Base-by-base conservation (phyloP, 176 grass and related monocot genomes). In the Oryza coarctata region DNA sequence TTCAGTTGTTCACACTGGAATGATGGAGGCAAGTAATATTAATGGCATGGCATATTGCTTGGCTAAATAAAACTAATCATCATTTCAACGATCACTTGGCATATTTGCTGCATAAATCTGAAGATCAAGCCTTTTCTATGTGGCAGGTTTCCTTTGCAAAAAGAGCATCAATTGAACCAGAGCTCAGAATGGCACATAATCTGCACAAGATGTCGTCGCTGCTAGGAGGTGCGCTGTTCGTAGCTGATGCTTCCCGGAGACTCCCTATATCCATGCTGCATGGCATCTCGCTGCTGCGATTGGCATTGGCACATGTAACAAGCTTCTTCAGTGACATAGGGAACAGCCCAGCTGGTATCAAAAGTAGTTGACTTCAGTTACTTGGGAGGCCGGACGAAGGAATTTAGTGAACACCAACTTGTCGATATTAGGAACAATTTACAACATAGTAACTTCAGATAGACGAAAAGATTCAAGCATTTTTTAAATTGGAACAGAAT, bases 221-320 rank as follows among this genome's bases (percentile, higher is more conserved):
- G 47, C 45, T 98, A 27, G 92, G 91, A 58, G 96, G 96, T 12
- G 96, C 77, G 4, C 82, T 99, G 71, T 99, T 99, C 84, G 75
- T 99, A 34, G 88, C 92, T 0, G 93, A 99, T 12, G 76, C 83
- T 99, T 95, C 73, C 89, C 89, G 0, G 84, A 74, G 22, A 91
- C 87, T n/a, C 96, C 93, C 12, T 99, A 95, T 66, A 85, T 99
- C 83, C 96, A 99, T 44, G 93, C 93, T 32, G 96, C 89, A 72
- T 99, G 96, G 93, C 96, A 99, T 75, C 93, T 99, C 25, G 96
- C 96, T 12, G 96, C 96, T 30, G 96, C 92, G 0, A 58, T 99
- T 75, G 89, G 96, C 63, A 86, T 93, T 25, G 80, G 88, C 43
- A 93, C 96, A 73, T 99, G 93, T 76, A 93, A 95, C 70, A 99